These are phyloP conservation scores for Dryas integrifolia DNA, from an alignment of 331 rosid species.

Conservation along the genomic window DNA sequence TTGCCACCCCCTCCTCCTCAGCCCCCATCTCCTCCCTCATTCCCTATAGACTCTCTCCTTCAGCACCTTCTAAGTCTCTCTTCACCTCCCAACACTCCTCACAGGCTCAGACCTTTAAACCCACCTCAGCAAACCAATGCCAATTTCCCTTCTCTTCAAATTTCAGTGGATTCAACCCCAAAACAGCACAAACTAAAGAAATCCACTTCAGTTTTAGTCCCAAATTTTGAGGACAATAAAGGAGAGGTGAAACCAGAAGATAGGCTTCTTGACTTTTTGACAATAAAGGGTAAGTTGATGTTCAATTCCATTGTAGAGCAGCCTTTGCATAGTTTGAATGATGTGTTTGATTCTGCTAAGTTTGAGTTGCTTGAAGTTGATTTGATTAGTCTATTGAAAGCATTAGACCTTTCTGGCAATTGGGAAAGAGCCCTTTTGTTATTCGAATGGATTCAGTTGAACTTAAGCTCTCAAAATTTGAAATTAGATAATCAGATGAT, in stretches of 20 bases:
- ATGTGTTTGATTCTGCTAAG: conserved; percentile 48
- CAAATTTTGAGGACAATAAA: conserved; percentile 18
- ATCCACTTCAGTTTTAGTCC: conserved; percentile 36
- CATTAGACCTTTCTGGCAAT: conserved; percentile 68
- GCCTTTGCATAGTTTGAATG: conserved; percentile 51
- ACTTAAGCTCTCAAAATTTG: conserved; percentile 43
- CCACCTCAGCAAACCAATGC: conserved; percentile 29
- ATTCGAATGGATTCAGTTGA: conserved; percentile 69
- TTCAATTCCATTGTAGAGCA: conserved; percentile 59
- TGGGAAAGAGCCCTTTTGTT: conserved; percentile 72
- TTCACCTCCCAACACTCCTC: conserved; percentile 36
- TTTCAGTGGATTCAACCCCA: conserved; percentile 33
- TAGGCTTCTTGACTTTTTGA: conserved; percentile 53
- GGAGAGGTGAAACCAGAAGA: conserved; percentile 29
- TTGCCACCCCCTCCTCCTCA: conserved; percentile 46
- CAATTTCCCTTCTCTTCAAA: conserved; percentile 41
- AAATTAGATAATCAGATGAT: conserved; percentile 60
- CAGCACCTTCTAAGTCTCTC: conserved; percentile 61
- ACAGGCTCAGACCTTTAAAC: conserved; percentile 34
- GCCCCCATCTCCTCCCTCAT: conserved; percentile 39
- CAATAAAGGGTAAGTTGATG: conserved; percentile 55
- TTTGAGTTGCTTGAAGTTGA: conserved; percentile 67
- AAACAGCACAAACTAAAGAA: conserved; percentile 26
- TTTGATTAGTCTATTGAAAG: conserved; percentile 65
- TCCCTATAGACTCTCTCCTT: conserved; percentile 52